A percentile compares a stretch with the other conserved stretches of the same genome.
Conservation (phyloP, 1,284 basidiomycete genomes). For the Ustilago trichophora region DNA sequence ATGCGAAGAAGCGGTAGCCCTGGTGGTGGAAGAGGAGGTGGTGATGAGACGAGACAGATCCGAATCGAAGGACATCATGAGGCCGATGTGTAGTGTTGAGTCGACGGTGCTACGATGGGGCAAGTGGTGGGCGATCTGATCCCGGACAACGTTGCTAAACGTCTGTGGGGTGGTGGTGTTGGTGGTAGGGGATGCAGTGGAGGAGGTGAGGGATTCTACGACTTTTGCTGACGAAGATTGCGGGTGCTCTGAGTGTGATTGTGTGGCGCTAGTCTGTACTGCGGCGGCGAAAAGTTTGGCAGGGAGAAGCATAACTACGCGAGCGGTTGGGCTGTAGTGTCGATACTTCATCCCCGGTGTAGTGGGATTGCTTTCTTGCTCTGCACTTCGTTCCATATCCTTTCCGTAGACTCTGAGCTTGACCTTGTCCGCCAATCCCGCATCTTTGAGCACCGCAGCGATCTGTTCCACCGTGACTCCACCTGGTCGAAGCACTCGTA, state of each 20-base stretch:
- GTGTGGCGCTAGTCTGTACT: background rate
- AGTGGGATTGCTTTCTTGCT: constrained; percentile 72
- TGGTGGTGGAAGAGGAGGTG: background rate
- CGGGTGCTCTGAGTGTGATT: background rate
- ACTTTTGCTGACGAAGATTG: constrained; percentile 14
- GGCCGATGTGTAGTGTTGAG: constrained; percentile 28
- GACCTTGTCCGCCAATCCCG: constrained; percentile 15
- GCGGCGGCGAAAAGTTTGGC: constrained; percentile 24
- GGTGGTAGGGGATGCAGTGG: background rate
- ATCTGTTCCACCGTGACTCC: constrained; percentile 87
- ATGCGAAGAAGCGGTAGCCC: background rate
- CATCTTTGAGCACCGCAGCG: constrained; percentile 22
- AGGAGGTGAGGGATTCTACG: constrained; percentile 17
- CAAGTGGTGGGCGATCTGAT: constrained; percentile 19
- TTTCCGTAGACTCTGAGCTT: constrained; percentile 60
- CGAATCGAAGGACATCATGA: constrained; percentile 49
- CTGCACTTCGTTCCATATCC: constrained; percentile 51
- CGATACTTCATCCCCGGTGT: constrained; percentile 99
- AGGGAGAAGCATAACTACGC: constrained; percentile 50
- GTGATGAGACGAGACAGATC: constrained; percentile 11
- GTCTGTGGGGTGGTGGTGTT: background rate
- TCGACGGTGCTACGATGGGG: background rate
- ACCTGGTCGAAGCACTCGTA: constrained; percentile 88
- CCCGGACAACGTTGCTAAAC: constrained; percentile 19
- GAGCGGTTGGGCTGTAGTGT: constrained; percentile 83